Base-by-base conservation (phyloP, 192 early-diverging fungal genomes). In the Phlyctochytrium planicorne region DNA sequence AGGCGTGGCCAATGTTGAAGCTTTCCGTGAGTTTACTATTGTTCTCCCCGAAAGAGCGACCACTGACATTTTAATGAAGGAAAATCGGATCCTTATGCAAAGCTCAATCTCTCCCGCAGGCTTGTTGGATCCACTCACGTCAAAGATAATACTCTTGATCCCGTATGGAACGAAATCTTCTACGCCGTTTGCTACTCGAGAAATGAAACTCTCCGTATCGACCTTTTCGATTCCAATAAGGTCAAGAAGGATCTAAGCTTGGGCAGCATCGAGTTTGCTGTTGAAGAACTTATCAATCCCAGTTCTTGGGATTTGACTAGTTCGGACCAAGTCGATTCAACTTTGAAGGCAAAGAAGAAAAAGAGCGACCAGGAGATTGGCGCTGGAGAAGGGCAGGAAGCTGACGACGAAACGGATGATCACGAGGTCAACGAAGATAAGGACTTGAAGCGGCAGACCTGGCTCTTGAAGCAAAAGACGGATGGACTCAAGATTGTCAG, bases 1-100 rank as follows among this genome's bases (percentile, higher is more conserved):
- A 32, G 82, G 84, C 20, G 73, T 98, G 52, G 85, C 87, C 69
- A 97, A 97, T 37, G 92, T 92, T 14, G 95, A 97, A 74, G 82
- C 84, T 12, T 72, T 91, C 30, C 63, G 70, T 14, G n/a, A n/a
- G n/a, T n/a, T n/a, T n/a, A n/a, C n/a, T n/a, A n/a, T n/a, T n/a
- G n/a, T n/a, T n/a, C n/a, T n/a, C n/a, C n/a, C n/a, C n/a, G n/a
- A n/a, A n/a, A n/a, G n/a, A n/a, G n/a, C n/a, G n/a, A n/a, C n/a
- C n/a, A n/a, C n/a, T n/a, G 86, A 89, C 70, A n/a, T n/a, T n/a
- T n/a, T n/a, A n/a, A n/a, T n/a, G n/a, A n/a, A n/a, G n/a, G n/a
- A n/a, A 94, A 91, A 77, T 96, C 94, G 0, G 95, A 98, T 65
- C 97, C 97, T 23, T 99, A 97, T 77, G 82, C 86, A 34, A 87